Evolutionary conservation across 208 protist genomes (phyloP), one percentile per base, ranked within the genome.

Genomic region (Wallacemonas sp.): DNA sequence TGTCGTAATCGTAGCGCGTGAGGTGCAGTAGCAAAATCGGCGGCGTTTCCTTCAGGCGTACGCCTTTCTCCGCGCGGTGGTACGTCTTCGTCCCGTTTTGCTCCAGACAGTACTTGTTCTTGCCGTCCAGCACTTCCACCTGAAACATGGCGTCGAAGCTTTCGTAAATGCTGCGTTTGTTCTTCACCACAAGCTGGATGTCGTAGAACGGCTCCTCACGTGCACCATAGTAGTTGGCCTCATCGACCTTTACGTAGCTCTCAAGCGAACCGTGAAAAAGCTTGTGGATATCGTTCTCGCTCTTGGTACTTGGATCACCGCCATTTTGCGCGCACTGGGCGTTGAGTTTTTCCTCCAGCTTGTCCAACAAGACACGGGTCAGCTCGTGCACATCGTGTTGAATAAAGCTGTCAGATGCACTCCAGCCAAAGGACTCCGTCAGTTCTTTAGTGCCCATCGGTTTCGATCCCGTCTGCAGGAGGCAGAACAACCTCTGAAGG

Each of bases 361-460:
- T 92, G 72, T 96, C 90, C 14, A 94, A 64, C 16, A 97, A 70
- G 21, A 96, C 85, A 64, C 81, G 81, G 8, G 81, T 92, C 23
- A 97, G 65, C 68, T 97, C 93, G 64, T 96, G 91, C 29, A 96
- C 88, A 62, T 97, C 95, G 71, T 98, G 95, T 57, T 98, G 95
- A 36, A 86, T 86, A 63, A 97, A 98, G 62, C 88, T 87, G 65
- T 97, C 95, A 1, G 74, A 71, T 1, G 79, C 75, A 39, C 80
- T 81, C 93, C 95, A 98, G 16, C 95, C 95, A 76, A 98, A 98
- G 2, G 92, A 96, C 49, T 84, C 80, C 16, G 93, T 98, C 17
- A 98, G 82, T 52, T 96, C 92, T 29, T 76, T 92, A 5, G 95
- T 98, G 34, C 79, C 87, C 16, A 94, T 76, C 17, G 87, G 80